Conservation (phyloP, 139 green algal genomes). For the Gonium pectorale region DNA sequence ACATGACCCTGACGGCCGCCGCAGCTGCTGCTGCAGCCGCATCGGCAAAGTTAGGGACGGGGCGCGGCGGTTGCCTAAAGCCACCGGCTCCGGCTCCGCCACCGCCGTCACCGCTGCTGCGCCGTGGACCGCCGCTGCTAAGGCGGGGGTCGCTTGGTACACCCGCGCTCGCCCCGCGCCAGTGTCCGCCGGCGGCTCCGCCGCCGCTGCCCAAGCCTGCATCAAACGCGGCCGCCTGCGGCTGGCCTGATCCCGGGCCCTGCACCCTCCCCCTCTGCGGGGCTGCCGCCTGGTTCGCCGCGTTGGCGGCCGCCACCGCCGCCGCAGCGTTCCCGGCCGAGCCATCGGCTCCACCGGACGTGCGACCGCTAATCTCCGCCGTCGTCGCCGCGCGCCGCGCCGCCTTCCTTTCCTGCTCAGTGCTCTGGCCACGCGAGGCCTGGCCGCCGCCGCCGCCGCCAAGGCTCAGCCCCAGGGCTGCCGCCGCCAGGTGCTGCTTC, state of each 20-base stretch:
- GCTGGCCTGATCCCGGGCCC: no score
- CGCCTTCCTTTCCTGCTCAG: no score
- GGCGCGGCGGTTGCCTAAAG: background rate
- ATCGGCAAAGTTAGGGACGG: background rate
- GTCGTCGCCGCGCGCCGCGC: no score
- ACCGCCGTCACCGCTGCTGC: constrained; percentile 11
- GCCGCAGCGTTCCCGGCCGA: no score
- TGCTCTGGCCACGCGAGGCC: no score
- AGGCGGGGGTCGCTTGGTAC: constrained; percentile 8
- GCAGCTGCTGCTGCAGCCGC: background rate
- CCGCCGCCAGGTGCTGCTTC: background rate
- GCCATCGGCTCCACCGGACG: no score
- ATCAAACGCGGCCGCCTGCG: no score
- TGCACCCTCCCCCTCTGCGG: no score
- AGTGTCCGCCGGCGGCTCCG: background rate
- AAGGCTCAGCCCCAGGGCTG: background rate
- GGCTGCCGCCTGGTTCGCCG: no score
- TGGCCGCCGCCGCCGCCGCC: background rate
- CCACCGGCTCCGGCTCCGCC: background rate
- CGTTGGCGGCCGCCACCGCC: no score
- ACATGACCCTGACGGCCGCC: background rate
- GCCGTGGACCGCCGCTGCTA: background rate
- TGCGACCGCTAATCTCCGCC: no score
- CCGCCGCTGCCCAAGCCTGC: no score
- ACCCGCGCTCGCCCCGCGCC: background rate